Percentiles rank a stretch among this genome's conserved stretches.
These are phyloP conservation scores for Tulasnella sp. DNA, from an alignment of 768 basidiomycete genomes.

Conservation along the genomic window DNA sequence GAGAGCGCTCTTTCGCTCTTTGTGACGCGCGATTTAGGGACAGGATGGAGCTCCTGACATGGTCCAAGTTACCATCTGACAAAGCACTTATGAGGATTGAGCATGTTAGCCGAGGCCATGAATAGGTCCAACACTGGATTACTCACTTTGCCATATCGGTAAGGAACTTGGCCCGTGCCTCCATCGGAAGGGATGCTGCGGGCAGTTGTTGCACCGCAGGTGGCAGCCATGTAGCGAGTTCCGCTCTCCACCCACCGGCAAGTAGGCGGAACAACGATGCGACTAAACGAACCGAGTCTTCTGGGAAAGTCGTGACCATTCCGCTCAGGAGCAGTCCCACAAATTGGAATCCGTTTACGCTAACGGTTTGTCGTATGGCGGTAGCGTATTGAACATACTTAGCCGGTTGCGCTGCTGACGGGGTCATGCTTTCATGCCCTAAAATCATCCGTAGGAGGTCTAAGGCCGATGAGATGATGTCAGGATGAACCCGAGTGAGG, in stretches of 20 bases:
- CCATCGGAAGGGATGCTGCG: constrained; percentile 52
- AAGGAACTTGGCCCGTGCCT: constrained; percentile 69
- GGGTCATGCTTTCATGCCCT: constrained; percentile 63
- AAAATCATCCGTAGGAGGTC: constrained; percentile 74
- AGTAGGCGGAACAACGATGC: constrained; percentile 74
- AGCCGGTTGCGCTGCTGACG: constrained; percentile 44
- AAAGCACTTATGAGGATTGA: constrained; percentile 49
- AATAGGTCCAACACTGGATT: not conserved
- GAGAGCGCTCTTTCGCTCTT: constrained; percentile 35
- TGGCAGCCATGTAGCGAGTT: constrained; percentile 69
- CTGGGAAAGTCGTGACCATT: constrained; percentile 81
- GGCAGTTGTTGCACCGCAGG: constrained; percentile 68
- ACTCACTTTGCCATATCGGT: constrained; percentile 70
- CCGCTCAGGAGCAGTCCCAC: constrained; percentile 67
- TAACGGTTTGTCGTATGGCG: constrained; percentile 57
- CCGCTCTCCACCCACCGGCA: constrained; percentile 60
- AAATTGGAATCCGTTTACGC: constrained; percentile 69
- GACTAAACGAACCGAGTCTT: constrained; percentile 69
- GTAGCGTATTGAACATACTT: constrained; percentile 60
- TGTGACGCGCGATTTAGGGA: constrained; percentile 66
- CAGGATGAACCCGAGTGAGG: constrained; percentile 75
- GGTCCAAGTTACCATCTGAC: constrained; percentile 62
- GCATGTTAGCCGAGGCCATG: not conserved
- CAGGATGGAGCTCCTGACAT: constrained; percentile 75
- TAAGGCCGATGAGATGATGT: constrained; percentile 73